phyloP scores from a whole-genome alignment of 2,329 filamentous ascomycete genomes.

The Pseudocercospora pini-densiflorae region DNA sequence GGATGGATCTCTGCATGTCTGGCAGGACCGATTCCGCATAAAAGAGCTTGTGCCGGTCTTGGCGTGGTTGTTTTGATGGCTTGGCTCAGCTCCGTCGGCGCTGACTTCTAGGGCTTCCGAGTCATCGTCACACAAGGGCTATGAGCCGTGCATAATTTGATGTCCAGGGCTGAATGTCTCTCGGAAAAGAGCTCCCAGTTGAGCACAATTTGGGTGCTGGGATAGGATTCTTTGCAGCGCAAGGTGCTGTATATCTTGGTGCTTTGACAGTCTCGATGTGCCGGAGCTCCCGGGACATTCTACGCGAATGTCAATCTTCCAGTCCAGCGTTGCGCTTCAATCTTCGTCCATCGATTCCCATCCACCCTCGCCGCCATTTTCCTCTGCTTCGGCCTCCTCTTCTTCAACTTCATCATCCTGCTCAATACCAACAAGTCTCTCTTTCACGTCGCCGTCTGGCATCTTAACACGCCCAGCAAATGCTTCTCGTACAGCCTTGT shows the following conservation, averaged over 20 bases:
- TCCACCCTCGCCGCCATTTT: conserved; percentile 38
- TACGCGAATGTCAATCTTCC: background rate
- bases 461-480: conserved; percentile 74
- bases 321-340: conserved; percentile 8
- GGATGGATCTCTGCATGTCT: background rate
- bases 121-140: background rate
- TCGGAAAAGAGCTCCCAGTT: background rate
- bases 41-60: background rate
- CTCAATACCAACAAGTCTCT: conserved; percentile 76
- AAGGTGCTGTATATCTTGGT: background rate
- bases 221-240: too few relatives aligned
- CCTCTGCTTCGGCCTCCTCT: conserved; percentile 61
- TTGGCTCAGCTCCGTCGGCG: background rate
- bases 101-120: background rate
- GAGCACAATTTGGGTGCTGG: too few relatives aligned
- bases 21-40: background rate
- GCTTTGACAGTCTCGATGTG: background rate
- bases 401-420: conserved; percentile 65
- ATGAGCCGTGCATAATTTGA: background rate
- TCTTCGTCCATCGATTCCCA: conserved; percentile 46
- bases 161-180: background rate
- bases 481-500: conserved; percentile 78
- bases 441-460: conserved; percentile 66
- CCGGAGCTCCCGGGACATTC: background rate
- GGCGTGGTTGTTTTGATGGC: background rate